These are phyloP conservation scores for Pythium scleroteichum DNA, from an alignment of 352 stramenopile species.

Conservation along the genomic window DNA sequence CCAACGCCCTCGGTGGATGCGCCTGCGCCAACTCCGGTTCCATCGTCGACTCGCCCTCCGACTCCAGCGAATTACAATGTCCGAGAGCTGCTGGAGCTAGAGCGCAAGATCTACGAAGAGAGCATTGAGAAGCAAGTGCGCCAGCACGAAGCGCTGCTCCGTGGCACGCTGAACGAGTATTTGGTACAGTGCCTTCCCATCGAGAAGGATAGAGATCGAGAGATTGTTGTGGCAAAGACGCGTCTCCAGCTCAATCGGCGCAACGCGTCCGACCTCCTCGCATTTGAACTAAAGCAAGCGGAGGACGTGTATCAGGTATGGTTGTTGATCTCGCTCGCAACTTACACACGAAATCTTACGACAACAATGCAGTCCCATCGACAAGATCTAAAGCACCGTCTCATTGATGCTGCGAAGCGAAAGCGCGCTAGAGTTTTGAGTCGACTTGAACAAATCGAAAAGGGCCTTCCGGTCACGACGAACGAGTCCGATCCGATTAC, in stretches of 20 bases:
- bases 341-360: too few relatives aligned
- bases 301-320: constrained; percentile 51
- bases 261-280: constrained; percentile 64
- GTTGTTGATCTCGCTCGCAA: neutral
- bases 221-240: constrained; percentile 46
- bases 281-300: constrained; percentile 75
- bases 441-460: constrained; percentile 29
- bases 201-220: constrained; percentile 46
- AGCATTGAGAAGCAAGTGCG: constrained; percentile 65
- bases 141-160: constrained; percentile 50
- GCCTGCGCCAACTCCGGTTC: neutral
- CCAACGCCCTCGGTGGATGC: neutral
- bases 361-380: constrained; percentile 30
- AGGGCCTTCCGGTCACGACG: constrained; percentile 2
- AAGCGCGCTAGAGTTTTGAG: constrained; percentile 11
- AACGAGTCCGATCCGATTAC: constrained; percentile 3
- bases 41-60: neutral
- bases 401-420: constrained; percentile 26
- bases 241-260: constrained; percentile 53
- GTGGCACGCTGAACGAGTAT: constrained; percentile 60
- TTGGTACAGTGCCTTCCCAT: constrained; percentile 61
- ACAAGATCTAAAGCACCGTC: constrained; percentile 28
- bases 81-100: constrained; percentile 74
- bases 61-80: constrained; percentile 45
- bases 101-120: constrained; percentile 82